A percentile compares a stretch with the other conserved stretches of the same genome.
phyloP scores from a whole-genome alignment of 2,329 filamentous ascomycete genomes.

The Didymella pomorum region DNA sequence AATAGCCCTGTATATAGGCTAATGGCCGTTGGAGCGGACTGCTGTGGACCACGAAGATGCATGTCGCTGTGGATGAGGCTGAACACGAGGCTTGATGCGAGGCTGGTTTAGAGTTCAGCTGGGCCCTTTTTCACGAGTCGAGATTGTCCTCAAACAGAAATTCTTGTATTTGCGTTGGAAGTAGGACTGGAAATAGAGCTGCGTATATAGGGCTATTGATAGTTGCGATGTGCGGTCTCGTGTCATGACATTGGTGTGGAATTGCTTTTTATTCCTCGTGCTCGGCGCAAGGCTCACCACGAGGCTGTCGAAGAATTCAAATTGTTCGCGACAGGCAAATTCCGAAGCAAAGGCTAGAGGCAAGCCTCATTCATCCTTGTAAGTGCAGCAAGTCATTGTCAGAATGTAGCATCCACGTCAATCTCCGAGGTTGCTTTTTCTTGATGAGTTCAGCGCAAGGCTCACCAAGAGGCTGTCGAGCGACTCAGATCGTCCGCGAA shows the following conservation, averaged over 20 bases:
- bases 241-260: background rate
- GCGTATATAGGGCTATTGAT: background rate
- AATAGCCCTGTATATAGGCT: constrained; percentile 1
- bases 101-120: background rate
- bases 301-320: background rate
- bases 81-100: too few relatives aligned
- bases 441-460: background rate
- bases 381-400: background rate
- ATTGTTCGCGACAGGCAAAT: background rate
- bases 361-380: background rate
- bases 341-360: background rate
- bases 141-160: background rate
- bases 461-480: background rate
- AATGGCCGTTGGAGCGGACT: background rate
- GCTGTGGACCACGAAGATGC: background rate
- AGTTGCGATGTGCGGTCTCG: too few relatives aligned
- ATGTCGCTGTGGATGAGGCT: background rate
- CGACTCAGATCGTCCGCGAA: background rate
- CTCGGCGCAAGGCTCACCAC: background rate
- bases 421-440: background rate
- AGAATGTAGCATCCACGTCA: background rate
- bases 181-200: background rate
- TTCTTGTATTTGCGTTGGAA: background rate
- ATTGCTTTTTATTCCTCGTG: background rate
- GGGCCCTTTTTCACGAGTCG: background rate